Percentiles rank a stretch among this genome's conserved stretches.
Conservation (phyloP, 2,329 filamentous ascomycete species). For the Aspergillus neotritici region DNA sequence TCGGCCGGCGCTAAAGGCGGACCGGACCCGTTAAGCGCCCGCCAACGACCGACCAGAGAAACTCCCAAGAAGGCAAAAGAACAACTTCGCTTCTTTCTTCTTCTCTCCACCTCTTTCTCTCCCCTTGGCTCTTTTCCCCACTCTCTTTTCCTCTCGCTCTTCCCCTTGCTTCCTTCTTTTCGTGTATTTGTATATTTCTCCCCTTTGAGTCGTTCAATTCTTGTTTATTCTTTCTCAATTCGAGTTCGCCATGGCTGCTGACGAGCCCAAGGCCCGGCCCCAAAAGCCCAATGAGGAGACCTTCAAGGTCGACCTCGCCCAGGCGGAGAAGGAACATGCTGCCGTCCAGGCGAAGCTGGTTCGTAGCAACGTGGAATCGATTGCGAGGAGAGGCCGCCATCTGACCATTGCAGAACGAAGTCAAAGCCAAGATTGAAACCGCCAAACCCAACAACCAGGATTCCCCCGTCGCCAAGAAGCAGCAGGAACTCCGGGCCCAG, state of each 20-base stretch:
- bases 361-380: no score
- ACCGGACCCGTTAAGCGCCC: slow-evolving; percentile 17
- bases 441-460: slow-evolving; percentile 77
- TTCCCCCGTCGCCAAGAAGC: slow-evolving; percentile 72
- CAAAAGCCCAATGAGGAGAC: slow-evolving; percentile 80
- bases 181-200: slow-evolving; percentile 5
- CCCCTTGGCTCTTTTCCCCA: slow-evolving; percentile 7
- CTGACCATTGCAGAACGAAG: slow-evolving; percentile 61
- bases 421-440: slow-evolving; percentile 82
- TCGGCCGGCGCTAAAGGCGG: slow-evolving; percentile 9
- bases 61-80: slow-evolving; percentile 15
- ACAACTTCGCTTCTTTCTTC: slow-evolving; percentile 13
- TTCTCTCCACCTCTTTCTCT: slow-evolving; percentile 14
- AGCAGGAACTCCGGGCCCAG: slow-evolving; percentile 77
- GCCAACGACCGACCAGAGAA: slow-evolving; percentile 12
- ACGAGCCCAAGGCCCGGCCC: slow-evolving; percentile 54
- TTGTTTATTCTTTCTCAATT: slow-evolving; percentile 7
- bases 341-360: slow-evolving; percentile 67
- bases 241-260: slow-evolving; percentile 30
- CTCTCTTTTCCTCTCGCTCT: slow-evolving; percentile 11
- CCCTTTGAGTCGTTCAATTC: slow-evolving; percentile 7
- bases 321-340: slow-evolving; percentile 82
- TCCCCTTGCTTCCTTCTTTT: slow-evolving; percentile 7
- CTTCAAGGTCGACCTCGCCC: slow-evolving; percentile 72
- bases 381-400: no score